These are phyloP conservation scores for Polyporus tsugae DNA, from an alignment of 1,284 basidiomycete species.

Conservation along the genomic window DNA sequence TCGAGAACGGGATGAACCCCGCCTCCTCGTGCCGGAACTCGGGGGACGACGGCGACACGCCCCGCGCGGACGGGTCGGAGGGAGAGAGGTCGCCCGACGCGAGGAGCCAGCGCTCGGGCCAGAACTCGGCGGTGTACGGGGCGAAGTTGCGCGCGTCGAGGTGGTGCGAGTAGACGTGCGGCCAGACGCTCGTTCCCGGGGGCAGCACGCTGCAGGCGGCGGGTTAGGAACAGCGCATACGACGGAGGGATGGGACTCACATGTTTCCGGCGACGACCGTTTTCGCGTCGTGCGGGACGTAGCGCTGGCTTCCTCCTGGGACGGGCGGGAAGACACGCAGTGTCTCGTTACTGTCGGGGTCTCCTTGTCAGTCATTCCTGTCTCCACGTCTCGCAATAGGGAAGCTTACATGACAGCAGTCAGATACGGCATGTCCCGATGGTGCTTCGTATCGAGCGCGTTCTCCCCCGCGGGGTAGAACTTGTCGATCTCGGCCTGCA, in stretches of 20 bases:
- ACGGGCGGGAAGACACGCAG: slow-evolving; percentile 64
- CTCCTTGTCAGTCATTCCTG: not conserved
- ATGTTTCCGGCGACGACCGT: slow-evolving; percentile 7
- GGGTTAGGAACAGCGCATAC: slow-evolving; percentile 14
- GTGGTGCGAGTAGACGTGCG: slow-evolving; percentile 16
- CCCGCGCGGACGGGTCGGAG: not conserved
- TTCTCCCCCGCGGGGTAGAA: slow-evolving; percentile 38
- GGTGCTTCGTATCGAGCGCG: slow-evolving; percentile 31
- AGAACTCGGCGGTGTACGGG: slow-evolving; percentile 10
- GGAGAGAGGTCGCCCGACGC: not conserved
- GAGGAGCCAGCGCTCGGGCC: slow-evolving; percentile 23
- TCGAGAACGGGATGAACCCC: slow-evolving; percentile 41
- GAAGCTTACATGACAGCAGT: slow-evolving; percentile 29
- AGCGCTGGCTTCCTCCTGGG: slow-evolving; percentile 58
- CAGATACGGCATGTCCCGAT: slow-evolving; percentile 41
- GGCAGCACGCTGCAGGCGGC: slow-evolving; percentile 1
- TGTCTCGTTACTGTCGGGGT: slow-evolving; percentile 59
- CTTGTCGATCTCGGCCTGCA: slow-evolving; percentile 41
- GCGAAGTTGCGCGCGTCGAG: slow-evolving; percentile 23
- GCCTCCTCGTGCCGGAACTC: slow-evolving; percentile 31
- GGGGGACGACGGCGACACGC: not conserved
- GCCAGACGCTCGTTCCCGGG: slow-evolving; percentile 13
- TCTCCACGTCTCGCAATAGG: not conserved
- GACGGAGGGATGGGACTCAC: slow-evolving; percentile 31
- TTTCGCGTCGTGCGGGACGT: slow-evolving; percentile 32